These are phyloP conservation scores for Globisporangium alternatum DNA, from an alignment of 352 stramenopile genomes.

Conservation along the genomic window DNA sequence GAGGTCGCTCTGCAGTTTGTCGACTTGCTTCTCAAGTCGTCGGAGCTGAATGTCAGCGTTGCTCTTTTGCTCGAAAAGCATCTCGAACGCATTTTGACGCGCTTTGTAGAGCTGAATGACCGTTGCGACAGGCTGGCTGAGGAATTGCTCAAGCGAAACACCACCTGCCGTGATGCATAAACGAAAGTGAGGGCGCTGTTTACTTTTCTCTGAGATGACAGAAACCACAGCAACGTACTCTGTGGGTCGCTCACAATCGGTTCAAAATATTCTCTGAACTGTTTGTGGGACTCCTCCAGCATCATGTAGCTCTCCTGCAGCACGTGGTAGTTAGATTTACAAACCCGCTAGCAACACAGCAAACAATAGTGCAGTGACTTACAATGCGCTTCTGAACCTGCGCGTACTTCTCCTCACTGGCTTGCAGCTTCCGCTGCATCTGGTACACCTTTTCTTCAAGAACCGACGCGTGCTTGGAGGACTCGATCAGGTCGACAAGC, in stretches of 20 bases:
- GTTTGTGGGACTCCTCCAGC: constrained; percentile 39
- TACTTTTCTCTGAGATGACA: background rate
- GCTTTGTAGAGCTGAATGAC: constrained; percentile 54
- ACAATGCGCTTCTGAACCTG: constrained; percentile 48
- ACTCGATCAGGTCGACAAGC: constrained; percentile 67
- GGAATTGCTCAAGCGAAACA: constrained; percentile 41
- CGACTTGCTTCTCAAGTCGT: constrained; percentile 45
- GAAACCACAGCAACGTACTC: constrained; percentile 25
- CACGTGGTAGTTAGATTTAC: constrained; percentile 10
- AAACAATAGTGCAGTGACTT: constrained; percentile 16
- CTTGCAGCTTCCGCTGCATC: constrained; percentile 42
- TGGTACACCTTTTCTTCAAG: constrained; percentile 65
- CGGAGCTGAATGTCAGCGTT: constrained; percentile 47
- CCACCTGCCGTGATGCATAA: constrained; percentile 19
- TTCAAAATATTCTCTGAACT: constrained; percentile 52
- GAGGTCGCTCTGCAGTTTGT: constrained; percentile 47
- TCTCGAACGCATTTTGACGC: constrained; percentile 59
- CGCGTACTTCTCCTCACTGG: constrained; percentile 50
- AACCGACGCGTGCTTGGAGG: constrained; percentile 55
- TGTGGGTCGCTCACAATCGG: constrained; percentile 39
- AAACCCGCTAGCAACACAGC: background rate
- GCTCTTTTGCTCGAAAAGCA: constrained; percentile 53
- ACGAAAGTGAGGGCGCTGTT: constrained; percentile 7
- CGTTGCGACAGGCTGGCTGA: constrained; percentile 36
- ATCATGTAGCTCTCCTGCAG: constrained; percentile 37